Evolutionary conservation across 805 yeast species (phyloP), one percentile per base, ranked within the genome.

Genomic region (Lachancea meyersii): DNA sequence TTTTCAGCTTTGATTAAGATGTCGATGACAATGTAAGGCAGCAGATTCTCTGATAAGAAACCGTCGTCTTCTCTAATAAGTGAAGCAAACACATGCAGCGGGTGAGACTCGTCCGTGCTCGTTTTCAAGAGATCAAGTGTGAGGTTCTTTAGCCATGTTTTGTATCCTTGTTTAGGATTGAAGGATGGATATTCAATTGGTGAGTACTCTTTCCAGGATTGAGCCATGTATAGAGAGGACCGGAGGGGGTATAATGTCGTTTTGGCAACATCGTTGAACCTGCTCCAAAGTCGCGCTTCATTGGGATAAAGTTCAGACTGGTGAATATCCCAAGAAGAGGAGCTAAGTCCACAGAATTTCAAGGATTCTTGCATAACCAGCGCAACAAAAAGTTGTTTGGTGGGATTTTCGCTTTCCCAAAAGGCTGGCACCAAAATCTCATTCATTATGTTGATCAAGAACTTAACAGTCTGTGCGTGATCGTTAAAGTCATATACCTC

Each of bases 331-430:
- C 69, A 58, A 5, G 60, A 51, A 7, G 55, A 48, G 1, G 65
- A 53, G 39, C 67, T 66, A 18, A 80, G 61, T 2, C 75, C 79
- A 56, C 87, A 71, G 13, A 78, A 72, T 49, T 79, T 79, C 40
- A 93, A 64, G 38, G 82, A 80, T 48, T 87, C 93, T 59, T 93
- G 99, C 76, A 93, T 86, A 0, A 91, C 83, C 60, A 77, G 83
- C 0, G 96, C 96, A 27, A 88, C 71, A 55, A 82, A 85, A 45
- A 85, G 70, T 60, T 93, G 98, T 38, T 79, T 77, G 18, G 77
- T 75, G 0, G 97, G 96, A 55, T 88, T 88, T 26, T 82, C 84
- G 1, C 96, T 82, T 0, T 96, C 88, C 79, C 94, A 82, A 61
- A 88, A 89, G 1, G 87, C 78, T 26, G 86, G 87, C 7, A 89